phyloP scores from a whole-genome alignment of 768 basidiomycete genomes.

The Rhizopogon vulgaris region DNA sequence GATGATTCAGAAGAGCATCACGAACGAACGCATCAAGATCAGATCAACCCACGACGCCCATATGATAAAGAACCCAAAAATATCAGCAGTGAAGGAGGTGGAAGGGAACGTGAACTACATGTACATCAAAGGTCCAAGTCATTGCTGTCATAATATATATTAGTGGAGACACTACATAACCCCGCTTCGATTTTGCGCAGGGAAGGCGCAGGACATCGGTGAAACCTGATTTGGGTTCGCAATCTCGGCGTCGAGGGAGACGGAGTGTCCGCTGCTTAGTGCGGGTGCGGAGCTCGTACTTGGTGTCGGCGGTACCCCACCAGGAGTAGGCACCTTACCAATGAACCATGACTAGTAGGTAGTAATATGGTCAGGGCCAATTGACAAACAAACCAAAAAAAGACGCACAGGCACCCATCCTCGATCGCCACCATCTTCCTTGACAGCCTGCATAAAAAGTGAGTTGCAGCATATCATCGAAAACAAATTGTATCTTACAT shows the following conservation, averaged over 20 bases:
- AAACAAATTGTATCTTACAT: conserved; percentile 41
- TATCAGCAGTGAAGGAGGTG: conserved; percentile 10
- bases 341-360: conserved; percentile 81
- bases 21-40: conserved; percentile 14
- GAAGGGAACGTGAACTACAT: conserved; percentile 15
- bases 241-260: conserved; percentile 31
- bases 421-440: conserved; percentile 87
- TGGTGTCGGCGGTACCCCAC: conserved; percentile 41
- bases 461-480: conserved; percentile 6
- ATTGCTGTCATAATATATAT: neutral
- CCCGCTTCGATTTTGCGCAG: conserved; percentile 26
- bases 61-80: conserved; percentile 13
- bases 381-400: neutral
- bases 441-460: conserved; percentile 62
- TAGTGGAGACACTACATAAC: conserved; percentile 8
- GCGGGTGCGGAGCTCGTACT: conserved; percentile 39
- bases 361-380: neutral
- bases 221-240: conserved; percentile 48
- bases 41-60: conserved; percentile 11
- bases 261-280: conserved; percentile 20
- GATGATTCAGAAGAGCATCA: conserved; percentile 16
- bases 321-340: conserved; percentile 62
- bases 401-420: conserved; percentile 90
- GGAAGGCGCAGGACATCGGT: conserved; percentile 83
- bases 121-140: conserved; percentile 6